phyloP scores from a whole-genome alignment of 2,329 filamentous ascomycete species.

The Dothideomycetidae sp. region DNA sequence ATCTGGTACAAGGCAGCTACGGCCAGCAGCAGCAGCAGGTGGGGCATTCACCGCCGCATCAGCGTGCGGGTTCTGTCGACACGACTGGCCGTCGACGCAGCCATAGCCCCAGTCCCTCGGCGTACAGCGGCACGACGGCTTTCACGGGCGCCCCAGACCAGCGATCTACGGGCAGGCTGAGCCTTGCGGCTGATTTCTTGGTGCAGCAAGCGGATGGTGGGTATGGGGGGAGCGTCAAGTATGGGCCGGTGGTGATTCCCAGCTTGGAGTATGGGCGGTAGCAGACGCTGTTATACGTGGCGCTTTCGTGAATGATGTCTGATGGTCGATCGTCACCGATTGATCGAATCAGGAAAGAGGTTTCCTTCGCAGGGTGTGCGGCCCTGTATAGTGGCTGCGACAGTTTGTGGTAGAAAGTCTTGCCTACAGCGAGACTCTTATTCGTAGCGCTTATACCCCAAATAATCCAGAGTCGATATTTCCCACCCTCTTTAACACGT shows the following conservation, averaged over 20 bases:
- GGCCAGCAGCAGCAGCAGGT: too few relatives aligned
- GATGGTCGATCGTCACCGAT: too few relatives aligned
- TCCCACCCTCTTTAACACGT: too few relatives aligned
- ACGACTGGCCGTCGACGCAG: not conserved
- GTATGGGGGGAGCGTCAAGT: slow-evolving; percentile 77
- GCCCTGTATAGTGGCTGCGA: too few relatives aligned
- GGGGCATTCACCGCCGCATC: not conserved
- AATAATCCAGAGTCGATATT: too few relatives aligned
- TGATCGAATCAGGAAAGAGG: too few relatives aligned
- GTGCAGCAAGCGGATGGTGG: slow-evolving; percentile 72
- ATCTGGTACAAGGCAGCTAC: slow-evolving; percentile 42
- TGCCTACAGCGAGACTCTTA: too few relatives aligned
- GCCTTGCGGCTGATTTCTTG: slow-evolving; percentile 88
- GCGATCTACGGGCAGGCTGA: slow-evolving; percentile 40
- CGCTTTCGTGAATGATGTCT: too few relatives aligned
- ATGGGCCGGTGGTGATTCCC: slow-evolving; percentile 89
- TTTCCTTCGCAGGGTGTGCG: too few relatives aligned
- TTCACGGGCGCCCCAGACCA: slow-evolving; percentile 14
- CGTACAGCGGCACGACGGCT: not conserved
- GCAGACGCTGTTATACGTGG: too few relatives aligned
- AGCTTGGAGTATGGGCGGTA: slow-evolving; percentile 40
- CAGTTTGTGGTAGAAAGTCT: too few relatives aligned
- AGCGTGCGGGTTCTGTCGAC: not conserved
- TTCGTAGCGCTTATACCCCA: too few relatives aligned
- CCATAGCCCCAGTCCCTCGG: not conserved